Evolutionary conservation across 2,329 filamentous ascomycete species (phyloP), one percentile per base, ranked within the genome.

Genomic region (Beauveria brongniartii): DNA sequence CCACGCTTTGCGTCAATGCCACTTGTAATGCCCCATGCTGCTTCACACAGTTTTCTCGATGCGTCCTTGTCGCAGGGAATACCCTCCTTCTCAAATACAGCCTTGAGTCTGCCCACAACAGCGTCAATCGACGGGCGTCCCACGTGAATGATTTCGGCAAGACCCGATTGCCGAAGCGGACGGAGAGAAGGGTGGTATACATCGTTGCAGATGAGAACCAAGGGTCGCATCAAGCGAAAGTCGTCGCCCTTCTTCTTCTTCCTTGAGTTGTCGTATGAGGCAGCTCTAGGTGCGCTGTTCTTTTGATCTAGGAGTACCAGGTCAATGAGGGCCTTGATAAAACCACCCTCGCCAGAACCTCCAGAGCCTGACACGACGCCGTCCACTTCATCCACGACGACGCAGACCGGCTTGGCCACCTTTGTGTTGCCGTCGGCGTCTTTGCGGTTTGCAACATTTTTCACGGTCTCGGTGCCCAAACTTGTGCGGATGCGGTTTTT

Each of bases 171-270:
- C n/a, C 94, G 86, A 8, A 99, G 79, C 0, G 91, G 92, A 30
- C 92, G 84, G 46, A 99, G 80, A 22, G 92, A 90, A 4, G 93
- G 87, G 67, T 96, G 92, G 69, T 99, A 99, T 1, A 97, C 86
- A 72, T 99, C 95, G 68, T 99, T 99, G 78, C 94, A 99, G 67
- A 99, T 94, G 53, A 99, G 80, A 55, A 99, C 91, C 34, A 99
- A 79, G 0, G 94, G 94, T 51, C 94, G 83, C 75, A 96, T 83
- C 64, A 97, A 82, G 47, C 89, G 84, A 70, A 99, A 99, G 62
- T 87, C 88, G 68, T 97, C 93, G 0, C 87, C 88, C 71, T 91
- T 93, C 73, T 84, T 91, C 73, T 86, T 90, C 66, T 79, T 83
- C 16, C 65, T 67, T 24, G 61, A 43, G 16, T 52, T 50, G 7